Percentiles rank a stretch among this genome's conserved stretches.
phyloP scores from a whole-genome alignment of 202 grass and related monocot genomes.

The Miscanthus sacchariflorus region DNA sequence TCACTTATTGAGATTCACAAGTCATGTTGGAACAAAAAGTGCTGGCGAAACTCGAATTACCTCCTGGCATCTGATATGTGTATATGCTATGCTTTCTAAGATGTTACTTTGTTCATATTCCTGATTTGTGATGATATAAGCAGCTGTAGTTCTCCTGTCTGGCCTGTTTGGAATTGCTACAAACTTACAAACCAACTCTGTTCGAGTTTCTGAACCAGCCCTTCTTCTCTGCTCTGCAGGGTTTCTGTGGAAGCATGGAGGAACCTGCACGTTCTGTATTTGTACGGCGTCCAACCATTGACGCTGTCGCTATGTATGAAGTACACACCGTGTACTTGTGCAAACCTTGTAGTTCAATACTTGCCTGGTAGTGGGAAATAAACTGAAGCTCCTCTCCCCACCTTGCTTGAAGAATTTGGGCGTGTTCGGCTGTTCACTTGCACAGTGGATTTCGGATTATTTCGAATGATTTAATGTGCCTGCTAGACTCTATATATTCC shows the following conservation, averaged over 20 bases:
- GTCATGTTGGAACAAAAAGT: background rate
- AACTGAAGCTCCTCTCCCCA: background rate
- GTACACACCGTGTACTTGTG: background rate
- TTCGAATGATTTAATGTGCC: background rate
- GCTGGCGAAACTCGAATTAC: background rate
- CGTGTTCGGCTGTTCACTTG: too few relatives aligned
- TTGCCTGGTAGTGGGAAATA: constrained; percentile 10
- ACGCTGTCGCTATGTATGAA: constrained; percentile 17
- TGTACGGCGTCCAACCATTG: background rate
- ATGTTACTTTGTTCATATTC: background rate
- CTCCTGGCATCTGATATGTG: background rate
- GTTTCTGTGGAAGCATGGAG: background rate
- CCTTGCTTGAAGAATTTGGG: background rate
- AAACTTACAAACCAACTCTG: background rate
- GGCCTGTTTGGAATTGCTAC: background rate
- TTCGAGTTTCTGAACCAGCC: constrained; percentile 7
- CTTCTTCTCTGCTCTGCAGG: constrained; percentile 5
- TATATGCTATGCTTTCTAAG: background rate
- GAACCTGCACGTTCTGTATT: background rate
- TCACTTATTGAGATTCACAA: background rate
- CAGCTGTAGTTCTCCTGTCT: background rate
- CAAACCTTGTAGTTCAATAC: background rate
- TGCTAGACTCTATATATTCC: background rate
- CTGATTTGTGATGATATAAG: background rate
- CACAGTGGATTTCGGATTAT: too few relatives aligned